Conservation (phyloP, 2,329 filamentous ascomycete genomes). For the Ophiostoma novo-ulmi region DNA sequence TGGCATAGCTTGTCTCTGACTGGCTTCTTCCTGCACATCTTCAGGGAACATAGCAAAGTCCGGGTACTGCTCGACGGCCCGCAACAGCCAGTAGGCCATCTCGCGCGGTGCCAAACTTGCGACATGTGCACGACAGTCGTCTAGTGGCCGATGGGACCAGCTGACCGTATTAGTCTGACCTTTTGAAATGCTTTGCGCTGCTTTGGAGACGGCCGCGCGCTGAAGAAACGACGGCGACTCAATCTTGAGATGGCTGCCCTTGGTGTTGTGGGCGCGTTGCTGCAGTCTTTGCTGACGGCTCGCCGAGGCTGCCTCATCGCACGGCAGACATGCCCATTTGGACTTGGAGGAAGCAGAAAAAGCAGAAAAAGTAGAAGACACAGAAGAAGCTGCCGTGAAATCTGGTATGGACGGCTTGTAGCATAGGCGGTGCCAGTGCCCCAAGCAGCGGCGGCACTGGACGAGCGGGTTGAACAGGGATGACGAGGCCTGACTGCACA, state of each 20-base stretch:
- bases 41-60: slow-evolving; percentile 60
- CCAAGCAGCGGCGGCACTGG: slow-evolving; percentile 77
- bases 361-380: neutral
- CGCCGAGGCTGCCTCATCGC: neutral
- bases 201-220: neutral
- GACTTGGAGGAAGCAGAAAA: slow-evolving; percentile 32
- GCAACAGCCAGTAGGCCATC: slow-evolving; percentile 60
- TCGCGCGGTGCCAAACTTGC: slow-evolving; percentile 54
- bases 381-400: slow-evolving; percentile 36
- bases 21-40: slow-evolving; percentile 20
- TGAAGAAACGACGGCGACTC: neutral
- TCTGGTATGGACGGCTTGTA: slow-evolving; percentile 71
- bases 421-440: slow-evolving; percentile 75
- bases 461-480: slow-evolving; percentile 65
- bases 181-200: neutral
- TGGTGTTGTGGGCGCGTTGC: neutral
- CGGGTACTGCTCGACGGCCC: slow-evolving; percentile 56
- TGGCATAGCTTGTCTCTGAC: neutral
- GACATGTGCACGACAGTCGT: slow-evolving; percentile 34
- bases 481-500: neutral
- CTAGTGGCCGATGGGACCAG: neutral
- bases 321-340: slow-evolving; percentile 54
- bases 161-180: neutral
- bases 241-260: neutral
- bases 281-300: neutral